Evolutionary conservation across 257 asterid genomes (phyloP).

Genomic region (Parsonsia alboflavescens): DNA sequence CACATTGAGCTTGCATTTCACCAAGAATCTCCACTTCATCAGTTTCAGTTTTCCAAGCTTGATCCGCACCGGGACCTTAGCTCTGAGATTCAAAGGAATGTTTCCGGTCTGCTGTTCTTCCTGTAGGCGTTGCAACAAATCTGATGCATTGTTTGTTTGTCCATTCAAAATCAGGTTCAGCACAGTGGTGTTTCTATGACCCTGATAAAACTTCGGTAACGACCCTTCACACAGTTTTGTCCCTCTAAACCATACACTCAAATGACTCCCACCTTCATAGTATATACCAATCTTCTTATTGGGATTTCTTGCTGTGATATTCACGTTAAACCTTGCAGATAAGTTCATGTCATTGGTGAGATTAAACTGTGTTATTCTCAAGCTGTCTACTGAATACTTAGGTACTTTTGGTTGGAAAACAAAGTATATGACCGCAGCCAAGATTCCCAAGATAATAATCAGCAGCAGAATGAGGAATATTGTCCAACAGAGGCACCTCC

Average conservation of each 20-base stretch:
- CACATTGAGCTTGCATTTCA: slow-evolving; percentile 62
- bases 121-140: slow-evolving; percentile 52
- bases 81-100: slow-evolving; percentile 51
- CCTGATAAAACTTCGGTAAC: slow-evolving; percentile 82
- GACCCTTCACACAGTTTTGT: slow-evolving; percentile 69
- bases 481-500: slow-evolving; percentile 70
- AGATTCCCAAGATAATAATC: slow-evolving; percentile 39
- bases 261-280: slow-evolving; percentile 60
- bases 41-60: slow-evolving; percentile 70
- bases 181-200: slow-evolving; percentile 78
- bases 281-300: slow-evolving; percentile 84
- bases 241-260: slow-evolving; percentile 64
- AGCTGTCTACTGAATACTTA: slow-evolving; percentile 59
- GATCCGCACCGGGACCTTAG: slow-evolving; percentile 72
- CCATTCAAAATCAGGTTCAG: slow-evolving; percentile 57
- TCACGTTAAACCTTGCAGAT: slow-evolving; percentile 54
- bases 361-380: slow-evolving; percentile 57
- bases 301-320: slow-evolving; percentile 75
- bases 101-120: slow-evolving; percentile 67
- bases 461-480: slow-evolving; percentile 35
- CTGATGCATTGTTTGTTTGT: slow-evolving; percentile 50
- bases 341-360: slow-evolving; percentile 50
- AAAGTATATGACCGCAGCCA: slow-evolving; percentile 61
- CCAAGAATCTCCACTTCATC: slow-evolving; percentile 86
- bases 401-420: slow-evolving; percentile 74